A percentile compares a stretch with the other conserved stretches of the same genome.
phyloP scores from a whole-genome alignment of 1,284 basidiomycete species.

The Heterobasidion annosum region DNA sequence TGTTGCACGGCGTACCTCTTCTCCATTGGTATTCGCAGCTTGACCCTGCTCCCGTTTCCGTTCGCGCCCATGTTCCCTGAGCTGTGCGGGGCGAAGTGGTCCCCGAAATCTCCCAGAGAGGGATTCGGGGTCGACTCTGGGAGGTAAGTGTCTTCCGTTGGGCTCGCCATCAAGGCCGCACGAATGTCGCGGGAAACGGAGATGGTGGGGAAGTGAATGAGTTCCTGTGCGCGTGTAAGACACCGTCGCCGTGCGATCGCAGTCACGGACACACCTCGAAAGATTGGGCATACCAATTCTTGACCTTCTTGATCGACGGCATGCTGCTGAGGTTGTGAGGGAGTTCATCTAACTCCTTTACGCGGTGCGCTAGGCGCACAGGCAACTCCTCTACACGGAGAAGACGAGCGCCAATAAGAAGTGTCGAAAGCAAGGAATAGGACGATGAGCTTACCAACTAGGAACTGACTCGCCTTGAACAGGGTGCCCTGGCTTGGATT shows the following conservation, averaged over 20 bases:
- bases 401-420: neutral
- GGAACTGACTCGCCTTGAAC: constrained; percentile 79
- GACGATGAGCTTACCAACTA: constrained; percentile 43
- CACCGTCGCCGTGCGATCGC: constrained; percentile 1
- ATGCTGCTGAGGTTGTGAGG: constrained; percentile 89
- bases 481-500: constrained; percentile 83
- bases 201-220: constrained; percentile 79
- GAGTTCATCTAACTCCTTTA: constrained; percentile 93
- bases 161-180: constrained; percentile 49
- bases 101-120: constrained; percentile 32
- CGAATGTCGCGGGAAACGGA: constrained; percentile 59
- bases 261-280: constrained; percentile 63
- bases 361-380: constrained; percentile 90
- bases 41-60: constrained; percentile 36
- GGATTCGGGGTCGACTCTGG: constrained; percentile 70
- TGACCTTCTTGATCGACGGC: constrained; percentile 92
- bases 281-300: constrained; percentile 98
- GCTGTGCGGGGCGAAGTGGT: constrained; percentile 26
- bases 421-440: neutral
- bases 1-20: constrained; percentile 37
- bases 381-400: constrained; percentile 73
- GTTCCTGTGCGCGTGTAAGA: constrained; percentile 49
- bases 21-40: constrained; percentile 67
- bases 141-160: constrained; percentile 26
- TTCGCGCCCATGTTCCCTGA: constrained; percentile 7